phyloP scores from a whole-genome alignment of 2,329 filamentous ascomycete species.

The Coniella vitis region DNA sequence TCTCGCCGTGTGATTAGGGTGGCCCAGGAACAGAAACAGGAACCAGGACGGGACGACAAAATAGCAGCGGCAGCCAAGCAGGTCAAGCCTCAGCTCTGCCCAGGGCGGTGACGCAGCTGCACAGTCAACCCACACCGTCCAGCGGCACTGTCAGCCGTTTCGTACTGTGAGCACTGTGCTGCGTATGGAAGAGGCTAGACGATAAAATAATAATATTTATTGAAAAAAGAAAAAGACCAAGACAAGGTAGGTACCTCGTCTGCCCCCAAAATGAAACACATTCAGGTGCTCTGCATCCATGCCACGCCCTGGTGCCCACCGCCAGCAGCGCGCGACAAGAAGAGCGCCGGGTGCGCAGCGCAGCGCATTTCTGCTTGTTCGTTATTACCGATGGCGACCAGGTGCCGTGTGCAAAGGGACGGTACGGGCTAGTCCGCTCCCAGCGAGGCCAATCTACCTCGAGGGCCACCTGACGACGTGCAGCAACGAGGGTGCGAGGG shows the following conservation, averaged over 20 bases:
- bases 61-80: conserved; percentile 10
- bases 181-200: background rate
- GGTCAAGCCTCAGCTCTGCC: background rate
- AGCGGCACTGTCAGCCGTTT: too few relatives aligned
- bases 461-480: too few relatives aligned
- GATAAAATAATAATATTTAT: too few relatives aligned
- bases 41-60: conserved; percentile 9
- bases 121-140: too few relatives aligned
- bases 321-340: conserved; percentile 3
- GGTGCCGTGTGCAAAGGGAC: background rate
- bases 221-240: too few relatives aligned
- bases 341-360: conserved; percentile 12
- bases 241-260: conserved; percentile 10
- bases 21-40: conserved; percentile 15
- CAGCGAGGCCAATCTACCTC: too few relatives aligned
- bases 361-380: conserved; percentile 8
- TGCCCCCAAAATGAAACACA: conserved; percentile 13
- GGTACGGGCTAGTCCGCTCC: background rate
- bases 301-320: background rate
- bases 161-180: background rate
- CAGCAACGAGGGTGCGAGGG: background rate
- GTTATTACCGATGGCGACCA: conserved; percentile 14
- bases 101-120: background rate
- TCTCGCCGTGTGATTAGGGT: conserved; percentile 10
- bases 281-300: conserved; percentile 7